These are phyloP conservation scores for Colletotrichum godetiae DNA, from an alignment of 2,329 filamentous ascomycete species.

Conservation along the genomic window DNA sequence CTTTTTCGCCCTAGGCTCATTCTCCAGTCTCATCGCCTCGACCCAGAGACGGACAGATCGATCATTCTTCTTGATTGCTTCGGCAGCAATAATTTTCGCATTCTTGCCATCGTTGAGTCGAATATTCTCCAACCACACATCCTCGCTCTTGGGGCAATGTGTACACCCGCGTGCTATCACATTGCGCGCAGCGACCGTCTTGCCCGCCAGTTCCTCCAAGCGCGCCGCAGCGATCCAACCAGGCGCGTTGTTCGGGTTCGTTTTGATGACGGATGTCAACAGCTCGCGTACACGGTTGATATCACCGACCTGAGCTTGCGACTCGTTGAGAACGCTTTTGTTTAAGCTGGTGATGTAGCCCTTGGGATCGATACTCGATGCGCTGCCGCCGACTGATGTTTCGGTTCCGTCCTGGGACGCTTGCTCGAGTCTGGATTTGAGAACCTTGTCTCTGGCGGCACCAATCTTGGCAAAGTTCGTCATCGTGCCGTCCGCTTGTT, in stretches of 20 bases:
- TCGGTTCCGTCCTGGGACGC: slow-evolving; percentile 79
- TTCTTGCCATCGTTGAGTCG: slow-evolving; percentile 92
- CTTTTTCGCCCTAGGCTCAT: slow-evolving; percentile 86
- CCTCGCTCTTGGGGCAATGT: slow-evolving; percentile 92
- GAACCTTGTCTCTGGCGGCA: slow-evolving; percentile 93
- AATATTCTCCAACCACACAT: slow-evolving; percentile 96
- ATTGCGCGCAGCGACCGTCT: slow-evolving; percentile 88
- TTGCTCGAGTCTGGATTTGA: slow-evolving; percentile 93
- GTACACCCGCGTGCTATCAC: slow-evolving; percentile 90
- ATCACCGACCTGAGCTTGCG: slow-evolving; percentile 89
- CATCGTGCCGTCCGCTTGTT: slow-evolving; percentile 84
- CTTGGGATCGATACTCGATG: slow-evolving; percentile 93
- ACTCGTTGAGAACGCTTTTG: slow-evolving; percentile 81
- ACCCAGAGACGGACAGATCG: slow-evolving; percentile 92
- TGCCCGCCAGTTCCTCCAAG: slow-evolving; percentile 91
- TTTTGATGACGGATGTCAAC: slow-evolving; percentile 96
- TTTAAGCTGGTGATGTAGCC: slow-evolving; percentile 94
- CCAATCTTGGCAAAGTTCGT: slow-evolving; percentile 99
- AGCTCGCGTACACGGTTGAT: slow-evolving; percentile 93
- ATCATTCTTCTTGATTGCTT: slow-evolving; percentile 92
- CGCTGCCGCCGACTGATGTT: slow-evolving; percentile 78
- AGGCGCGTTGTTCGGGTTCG: slow-evolving; percentile 92
- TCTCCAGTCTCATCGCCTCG: slow-evolving; percentile 93
- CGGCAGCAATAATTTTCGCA: slow-evolving; percentile 93
- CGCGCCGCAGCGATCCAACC: slow-evolving; percentile 96